Percentiles rank a stretch among this genome's conserved stretches.
These are phyloP conservation scores for Penicillium sp. DNA, from an alignment of 2,329 filamentous ascomycete genomes.

Conservation along the genomic window DNA sequence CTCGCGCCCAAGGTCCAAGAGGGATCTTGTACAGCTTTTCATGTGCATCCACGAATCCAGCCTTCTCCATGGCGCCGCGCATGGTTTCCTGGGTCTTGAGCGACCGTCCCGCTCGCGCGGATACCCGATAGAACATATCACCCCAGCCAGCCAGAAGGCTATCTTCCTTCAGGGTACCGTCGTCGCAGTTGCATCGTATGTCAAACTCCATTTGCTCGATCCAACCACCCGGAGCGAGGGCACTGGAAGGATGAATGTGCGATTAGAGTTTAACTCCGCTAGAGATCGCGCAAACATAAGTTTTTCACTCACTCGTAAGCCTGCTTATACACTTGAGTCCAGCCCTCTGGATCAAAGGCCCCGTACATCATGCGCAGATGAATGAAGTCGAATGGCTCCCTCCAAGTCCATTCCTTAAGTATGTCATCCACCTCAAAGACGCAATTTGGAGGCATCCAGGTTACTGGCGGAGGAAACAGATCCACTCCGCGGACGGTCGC, in stretches of 20 bases:
- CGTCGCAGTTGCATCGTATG: conserved; percentile 11
- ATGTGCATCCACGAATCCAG: conserved; percentile 35
- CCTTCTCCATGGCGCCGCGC: conserved; percentile 25
- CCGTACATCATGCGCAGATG: conserved; percentile 18
- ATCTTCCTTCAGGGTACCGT: conserved; percentile 14
- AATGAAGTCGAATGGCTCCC: conserved; percentile 23
- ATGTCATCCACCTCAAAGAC: conserved; percentile 27
- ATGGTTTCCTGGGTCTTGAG: conserved; percentile 24
- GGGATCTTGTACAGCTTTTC: conserved; percentile 31
- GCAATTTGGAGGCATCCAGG: conserved; percentile 28
- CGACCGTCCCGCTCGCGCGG: conserved; percentile 21
- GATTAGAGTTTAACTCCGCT: not conserved
- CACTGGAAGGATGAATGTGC: not conserved
- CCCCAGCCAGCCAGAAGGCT: conserved; percentile 10
- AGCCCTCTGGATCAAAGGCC: conserved; percentile 9
- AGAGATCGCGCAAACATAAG: not conserved
- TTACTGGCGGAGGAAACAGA: conserved; percentile 19
- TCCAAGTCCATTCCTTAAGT: conserved; percentile 20
- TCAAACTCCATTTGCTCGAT: conserved; percentile 18
- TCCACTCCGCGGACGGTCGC: conserved; percentile 23
- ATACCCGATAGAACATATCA: conserved; percentile 20
- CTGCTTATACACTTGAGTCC: conserved; percentile 10
- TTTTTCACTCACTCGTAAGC: conserved; percentile 10
- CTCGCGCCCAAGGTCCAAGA: conserved; percentile 34
- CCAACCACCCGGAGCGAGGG: conserved; percentile 14